Base-by-base conservation (phyloP, 495 filamentous ascomycete species). In the Talaromyces proteolyticus region DNA sequence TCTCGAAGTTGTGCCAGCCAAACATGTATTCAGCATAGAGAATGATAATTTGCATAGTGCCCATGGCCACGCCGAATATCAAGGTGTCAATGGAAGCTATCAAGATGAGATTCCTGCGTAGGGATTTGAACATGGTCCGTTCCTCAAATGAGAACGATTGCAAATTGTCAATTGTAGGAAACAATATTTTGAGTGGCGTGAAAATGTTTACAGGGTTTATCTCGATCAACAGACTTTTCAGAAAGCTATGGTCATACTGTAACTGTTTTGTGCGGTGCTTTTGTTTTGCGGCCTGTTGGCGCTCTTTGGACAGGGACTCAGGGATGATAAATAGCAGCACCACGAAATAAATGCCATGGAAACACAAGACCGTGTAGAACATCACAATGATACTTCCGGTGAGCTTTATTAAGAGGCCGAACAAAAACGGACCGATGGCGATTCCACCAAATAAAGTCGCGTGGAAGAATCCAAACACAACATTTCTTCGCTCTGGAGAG, bases 401-500 rank as follows among this genome's bases (percentile, higher is more conserved):
- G 56, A 64, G 66, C 56, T 86, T 75, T 42, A 96, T 81, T 26
- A 97, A 57, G 52, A 85, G 80, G 6, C 87, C 93, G 3, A 88
- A 86, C 7, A 93, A 53, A 12, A 89, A 71, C 2, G 93, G 93
- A 0, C 93, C 93, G 11, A 87, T 52, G 4, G 93, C 91, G 42
- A 96, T 82, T 21, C 93, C 93, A 7, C 79, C 75, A 59, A 95
- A 98, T 14, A 98, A 72, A 56, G 83, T 85, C 12, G 88, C 90
- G 57, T 96, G 89, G 52, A 95, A 86, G 55, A 88, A 89, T 3
- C 87, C 91, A 63, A 98, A 95, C 19, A 83, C 81, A n/a, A 93
- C 85, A 42, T 84, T 88, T 17, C 93, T 80, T 52, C 79, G 78
- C 22, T 83, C 81, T 0, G 89, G 87, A 14, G 82, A 71, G 11